Evolutionary conservation across 2,329 filamentous ascomycete species (phyloP).

Genomic region (Colletotrichum musicola): DNA sequence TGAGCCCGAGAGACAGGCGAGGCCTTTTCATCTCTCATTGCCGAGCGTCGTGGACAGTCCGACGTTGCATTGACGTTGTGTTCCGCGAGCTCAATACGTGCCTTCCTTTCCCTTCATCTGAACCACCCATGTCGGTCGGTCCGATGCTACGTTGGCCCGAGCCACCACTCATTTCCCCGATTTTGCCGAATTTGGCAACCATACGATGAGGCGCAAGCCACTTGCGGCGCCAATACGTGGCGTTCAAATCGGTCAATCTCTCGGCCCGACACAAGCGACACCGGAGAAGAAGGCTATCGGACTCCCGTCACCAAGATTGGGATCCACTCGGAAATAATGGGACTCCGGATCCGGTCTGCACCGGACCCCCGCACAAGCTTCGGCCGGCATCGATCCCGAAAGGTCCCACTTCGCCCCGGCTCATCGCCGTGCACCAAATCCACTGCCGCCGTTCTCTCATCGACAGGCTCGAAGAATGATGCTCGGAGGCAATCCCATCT

Average conservation of each 20-base stretch:
- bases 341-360: not conserved
- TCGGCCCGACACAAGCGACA: no score
- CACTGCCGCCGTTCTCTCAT: not conserved
- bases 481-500: not conserved
- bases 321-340: not conserved
- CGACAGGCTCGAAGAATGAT: not conserved
- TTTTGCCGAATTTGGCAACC: not conserved
- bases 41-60: slow-evolving; percentile 11
- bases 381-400: not conserved
- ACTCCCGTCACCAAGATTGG: no score
- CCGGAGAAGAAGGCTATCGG: no score
- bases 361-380: not conserved
- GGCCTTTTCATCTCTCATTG: slow-evolving; percentile 24
- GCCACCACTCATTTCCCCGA: not conserved
- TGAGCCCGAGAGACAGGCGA: slow-evolving; percentile 22
- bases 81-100: slow-evolving; percentile 15
- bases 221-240: slow-evolving; percentile 14
- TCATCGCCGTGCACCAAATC: not conserved
- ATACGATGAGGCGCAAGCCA: slow-evolving; percentile 12
- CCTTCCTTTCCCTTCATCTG: slow-evolving; percentile 22
- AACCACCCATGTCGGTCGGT: slow-evolving; percentile 10
- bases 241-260: slow-evolving; percentile 1
- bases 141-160: slow-evolving; percentile 21
- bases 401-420: not conserved
- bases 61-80: slow-evolving; percentile 25